Evolutionary conservation across 352 stramenopile genomes (phyloP).

Genomic region (Phytophthora rubi): DNA sequence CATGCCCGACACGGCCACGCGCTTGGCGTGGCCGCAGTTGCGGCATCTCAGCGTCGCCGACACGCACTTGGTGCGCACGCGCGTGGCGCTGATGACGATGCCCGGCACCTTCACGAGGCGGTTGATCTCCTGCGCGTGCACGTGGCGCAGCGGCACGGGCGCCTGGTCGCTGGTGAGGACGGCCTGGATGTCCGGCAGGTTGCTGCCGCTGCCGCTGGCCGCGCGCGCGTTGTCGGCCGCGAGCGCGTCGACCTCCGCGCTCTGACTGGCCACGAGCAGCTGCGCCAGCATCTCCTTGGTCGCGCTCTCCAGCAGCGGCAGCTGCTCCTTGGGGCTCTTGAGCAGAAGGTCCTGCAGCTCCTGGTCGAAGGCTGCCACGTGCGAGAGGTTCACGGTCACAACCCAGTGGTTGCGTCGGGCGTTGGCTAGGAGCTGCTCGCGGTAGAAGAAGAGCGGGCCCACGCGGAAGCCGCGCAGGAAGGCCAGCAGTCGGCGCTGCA

Average conservation of each 20-base stretch:
- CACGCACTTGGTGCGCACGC: conserved; percentile 94
- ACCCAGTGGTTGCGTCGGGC: conserved; percentile 76
- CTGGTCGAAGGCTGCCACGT: conserved; percentile 89
- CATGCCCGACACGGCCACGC: conserved; percentile 63
- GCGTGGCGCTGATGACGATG: conserved; percentile 97
- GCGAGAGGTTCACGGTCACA: conserved; percentile 85
- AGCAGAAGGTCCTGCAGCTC: conserved; percentile 88
- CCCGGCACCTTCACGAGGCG: conserved; percentile 92
- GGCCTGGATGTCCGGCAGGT: conserved; percentile 80
- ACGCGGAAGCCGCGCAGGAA: conserved; percentile 91
- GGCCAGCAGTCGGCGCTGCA: conserved; percentile 71
- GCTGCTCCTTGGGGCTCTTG: conserved; percentile 82
- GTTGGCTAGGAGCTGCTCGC: conserved; percentile 89
- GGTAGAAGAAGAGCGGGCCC: conserved; percentile 89
- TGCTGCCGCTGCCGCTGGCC: not conserved
- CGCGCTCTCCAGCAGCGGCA: conserved; percentile 86
- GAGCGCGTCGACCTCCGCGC: no score
- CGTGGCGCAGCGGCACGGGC: conserved; percentile 70
- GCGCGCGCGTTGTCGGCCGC: no score
- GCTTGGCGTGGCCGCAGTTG: conserved; percentile 80
- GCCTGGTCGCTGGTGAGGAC: conserved; percentile 85
- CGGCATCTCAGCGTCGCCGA: conserved; percentile 92
- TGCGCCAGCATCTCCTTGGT: conserved; percentile 82
- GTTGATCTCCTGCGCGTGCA: conserved; percentile 92
- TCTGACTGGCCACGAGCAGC: conserved; percentile 43